Evolutionary conservation across 768 basidiomycete species (phyloP).

Genomic region (Boletus insuetus): DNA sequence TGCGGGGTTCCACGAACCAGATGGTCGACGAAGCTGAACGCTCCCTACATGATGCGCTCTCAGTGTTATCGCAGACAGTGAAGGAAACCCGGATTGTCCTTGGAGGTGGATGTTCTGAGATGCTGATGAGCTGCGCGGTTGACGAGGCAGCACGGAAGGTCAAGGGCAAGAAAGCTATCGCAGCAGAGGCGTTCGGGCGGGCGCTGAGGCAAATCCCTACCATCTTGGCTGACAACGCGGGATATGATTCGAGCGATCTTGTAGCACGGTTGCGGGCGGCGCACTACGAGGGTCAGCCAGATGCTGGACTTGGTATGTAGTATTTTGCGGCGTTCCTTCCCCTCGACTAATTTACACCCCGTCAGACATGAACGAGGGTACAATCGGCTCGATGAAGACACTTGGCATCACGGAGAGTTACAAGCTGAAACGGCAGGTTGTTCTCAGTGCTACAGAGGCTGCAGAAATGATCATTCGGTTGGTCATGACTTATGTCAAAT

Average conservation of each 20-base stretch:
- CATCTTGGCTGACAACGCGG: constrained; percentile 96
- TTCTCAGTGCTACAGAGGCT: constrained; percentile 92
- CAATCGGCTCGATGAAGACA: constrained; percentile 82
- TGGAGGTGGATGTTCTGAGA: constrained; percentile 97
- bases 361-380: constrained; percentile 84
- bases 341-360: neutral
- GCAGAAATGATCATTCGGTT: constrained; percentile 98
- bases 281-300: constrained; percentile 84
- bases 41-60: constrained; percentile 95
- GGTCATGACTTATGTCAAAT: constrained; percentile 19
- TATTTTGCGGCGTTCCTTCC: neutral
- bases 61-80: constrained; percentile 95
- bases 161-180: constrained; percentile 94
- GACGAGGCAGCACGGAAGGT: constrained; percentile 84
- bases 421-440: constrained; percentile 95
- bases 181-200: constrained; percentile 85
- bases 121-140: constrained; percentile 94
- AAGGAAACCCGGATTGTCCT: constrained; percentile 94
- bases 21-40: constrained; percentile 99
- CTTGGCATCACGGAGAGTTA: constrained; percentile 95
- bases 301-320: constrained; percentile 82
- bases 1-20: constrained; percentile 95
- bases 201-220: constrained; percentile 95
- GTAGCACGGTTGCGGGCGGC: constrained; percentile 88
- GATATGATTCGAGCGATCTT: constrained; percentile 95